phyloP scores from a whole-genome alignment of 148 eudicot genomes.

The Hydrangea macrophylla region DNA sequence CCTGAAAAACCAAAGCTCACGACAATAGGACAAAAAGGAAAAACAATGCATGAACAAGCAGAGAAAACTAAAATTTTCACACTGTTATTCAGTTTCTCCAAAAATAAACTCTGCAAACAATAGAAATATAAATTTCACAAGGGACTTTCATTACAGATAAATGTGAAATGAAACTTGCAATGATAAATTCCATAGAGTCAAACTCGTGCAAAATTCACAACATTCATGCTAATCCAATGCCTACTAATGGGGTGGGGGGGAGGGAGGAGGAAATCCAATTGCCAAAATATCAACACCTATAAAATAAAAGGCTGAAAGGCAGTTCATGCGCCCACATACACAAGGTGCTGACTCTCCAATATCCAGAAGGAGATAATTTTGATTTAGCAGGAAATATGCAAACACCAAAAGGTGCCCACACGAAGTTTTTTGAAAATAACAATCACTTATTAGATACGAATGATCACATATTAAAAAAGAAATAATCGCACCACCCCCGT shows the following conservation, averaged over 20 bases:
- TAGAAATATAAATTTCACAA: not conserved
- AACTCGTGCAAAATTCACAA: not conserved
- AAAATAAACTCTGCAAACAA: not conserved
- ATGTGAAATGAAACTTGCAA: not conserved
- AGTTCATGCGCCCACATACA: not conserved
- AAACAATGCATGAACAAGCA: not conserved
- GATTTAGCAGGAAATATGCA: too few species aligned
- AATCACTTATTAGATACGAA: too few species aligned
- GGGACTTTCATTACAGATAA: not conserved
- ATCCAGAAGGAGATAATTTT: not conserved
- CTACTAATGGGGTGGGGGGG: too few species aligned
- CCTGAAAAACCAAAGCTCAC: slow-evolving; percentile 40
- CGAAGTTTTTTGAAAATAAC: too few species aligned
- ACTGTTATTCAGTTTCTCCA: not conserved
- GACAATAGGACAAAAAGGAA: slow-evolving; percentile 7
- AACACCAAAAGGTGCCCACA: too few species aligned
- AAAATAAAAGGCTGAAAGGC: not conserved
- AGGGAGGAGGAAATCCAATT: too few species aligned
- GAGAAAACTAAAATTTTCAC: not conserved
- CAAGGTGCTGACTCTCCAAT: not conserved
- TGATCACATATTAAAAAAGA: too few species aligned
- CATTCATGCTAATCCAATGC: too few species aligned
- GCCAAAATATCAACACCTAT: not conserved
- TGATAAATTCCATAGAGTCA: not conserved
- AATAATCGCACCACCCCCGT: too few species aligned